Conservation (phyloP, 2,329 filamentous ascomycete genomes). For the Claviceps purpurea region DNA sequence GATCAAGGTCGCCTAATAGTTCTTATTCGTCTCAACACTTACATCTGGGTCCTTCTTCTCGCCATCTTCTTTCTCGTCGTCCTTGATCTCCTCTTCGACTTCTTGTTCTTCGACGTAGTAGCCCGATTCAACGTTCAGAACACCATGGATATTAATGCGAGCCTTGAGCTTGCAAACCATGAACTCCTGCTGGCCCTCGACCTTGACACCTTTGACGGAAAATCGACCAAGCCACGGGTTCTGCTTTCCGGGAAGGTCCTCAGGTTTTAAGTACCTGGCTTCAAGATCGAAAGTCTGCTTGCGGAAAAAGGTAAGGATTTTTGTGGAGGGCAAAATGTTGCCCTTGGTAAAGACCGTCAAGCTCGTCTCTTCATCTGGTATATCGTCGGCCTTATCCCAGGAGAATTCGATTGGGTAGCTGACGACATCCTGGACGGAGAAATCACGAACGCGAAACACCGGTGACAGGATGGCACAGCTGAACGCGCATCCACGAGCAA, state of each 20-base stretch:
- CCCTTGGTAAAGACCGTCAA: slow-evolving; percentile 95
- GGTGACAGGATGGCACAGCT: slow-evolving; percentile 95
- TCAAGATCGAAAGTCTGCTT: slow-evolving; percentile 96
- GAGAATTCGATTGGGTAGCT: slow-evolving; percentile 97
- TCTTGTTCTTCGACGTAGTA: slow-evolving; percentile 98
- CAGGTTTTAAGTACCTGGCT: slow-evolving; percentile 81
- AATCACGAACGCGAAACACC: slow-evolving; percentile 96
- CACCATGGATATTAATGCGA: slow-evolving; percentile 87
- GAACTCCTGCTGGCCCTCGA: slow-evolving; percentile 86
- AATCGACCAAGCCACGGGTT: slow-evolving; percentile 95
- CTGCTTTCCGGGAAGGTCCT: slow-evolving; percentile 73
- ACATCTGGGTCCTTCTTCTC: slow-evolving; percentile 60
- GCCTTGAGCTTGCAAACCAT: slow-evolving; percentile 99
- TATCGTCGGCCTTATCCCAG: slow-evolving; percentile 97
- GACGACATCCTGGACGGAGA: slow-evolving; percentile 93
- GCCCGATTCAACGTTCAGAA: slow-evolving; percentile 90
- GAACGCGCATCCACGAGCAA: slow-evolving; percentile 91
- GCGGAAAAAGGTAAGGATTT: slow-evolving; percentile 98
- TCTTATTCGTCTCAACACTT: slow-evolving; percentile 29
- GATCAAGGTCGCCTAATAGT: background rate
- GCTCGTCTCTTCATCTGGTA: slow-evolving; percentile 95
- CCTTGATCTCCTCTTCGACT: slow-evolving; percentile 82
- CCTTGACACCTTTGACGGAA: slow-evolving; percentile 95
- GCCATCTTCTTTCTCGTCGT: slow-evolving; percentile 59
- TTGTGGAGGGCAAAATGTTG: slow-evolving; percentile 93